Conservation (phyloP, 2,329 filamentous ascomycete species). For the Pestalotiopsis sp. region DNA sequence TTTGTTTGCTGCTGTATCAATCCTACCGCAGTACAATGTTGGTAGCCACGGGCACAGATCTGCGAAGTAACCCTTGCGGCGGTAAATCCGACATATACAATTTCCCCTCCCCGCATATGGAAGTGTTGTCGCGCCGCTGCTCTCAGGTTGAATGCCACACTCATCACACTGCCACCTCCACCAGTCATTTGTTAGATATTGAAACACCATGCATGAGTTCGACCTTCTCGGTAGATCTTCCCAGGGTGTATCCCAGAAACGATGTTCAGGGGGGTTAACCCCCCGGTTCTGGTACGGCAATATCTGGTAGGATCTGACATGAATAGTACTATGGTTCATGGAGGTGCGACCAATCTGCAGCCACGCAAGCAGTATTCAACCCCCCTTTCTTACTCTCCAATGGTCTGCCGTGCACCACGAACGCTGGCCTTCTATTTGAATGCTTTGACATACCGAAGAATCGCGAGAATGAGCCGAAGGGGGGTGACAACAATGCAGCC, state of each 20-base stretch:
- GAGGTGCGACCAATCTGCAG: not conserved
- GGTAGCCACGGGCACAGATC: not conserved
- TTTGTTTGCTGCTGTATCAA: too few relatives aligned
- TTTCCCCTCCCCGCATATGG: not conserved
- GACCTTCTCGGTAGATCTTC: not conserved
- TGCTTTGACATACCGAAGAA: slow-evolving; percentile 9
- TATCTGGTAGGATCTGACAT: not conserved
- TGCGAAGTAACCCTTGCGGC: slow-evolving; percentile 1
- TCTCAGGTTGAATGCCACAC: not conserved
- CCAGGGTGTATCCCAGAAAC: not conserved
- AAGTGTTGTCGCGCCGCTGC: not conserved
- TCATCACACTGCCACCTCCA: not conserved
- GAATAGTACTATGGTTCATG: not conserved
- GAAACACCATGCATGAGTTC: not conserved
- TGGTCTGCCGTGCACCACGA: not conserved
- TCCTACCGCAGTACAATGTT: not conserved
- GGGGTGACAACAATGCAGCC: slow-evolving; percentile 6
- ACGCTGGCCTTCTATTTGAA: not conserved
- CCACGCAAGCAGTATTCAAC: not conserved
- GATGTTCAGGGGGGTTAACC: not conserved
- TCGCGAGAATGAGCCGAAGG: slow-evolving; percentile 15
- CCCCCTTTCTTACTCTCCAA: not conserved
- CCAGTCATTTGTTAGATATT: not conserved
- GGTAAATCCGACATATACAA: not conserved
- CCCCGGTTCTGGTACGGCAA: not conserved